Percentiles rank a stretch among this genome's conserved stretches.
Conservation (phyloP, 2,329 filamentous ascomycete genomes). For the Alternaria infectoria region DNA sequence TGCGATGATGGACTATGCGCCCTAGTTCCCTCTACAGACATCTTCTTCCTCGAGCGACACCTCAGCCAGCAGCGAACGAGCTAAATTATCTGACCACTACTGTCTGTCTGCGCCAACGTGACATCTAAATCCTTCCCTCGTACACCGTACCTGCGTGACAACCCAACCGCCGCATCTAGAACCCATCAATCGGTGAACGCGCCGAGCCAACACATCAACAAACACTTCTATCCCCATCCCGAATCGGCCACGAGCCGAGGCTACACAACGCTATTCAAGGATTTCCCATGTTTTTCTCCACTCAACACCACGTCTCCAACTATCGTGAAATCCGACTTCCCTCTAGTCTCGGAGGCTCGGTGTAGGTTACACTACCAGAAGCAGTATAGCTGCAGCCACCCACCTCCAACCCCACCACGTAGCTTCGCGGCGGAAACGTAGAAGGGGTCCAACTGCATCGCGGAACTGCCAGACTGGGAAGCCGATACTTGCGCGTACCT, state of each 20-base stretch:
- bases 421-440: not conserved
- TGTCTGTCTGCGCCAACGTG: not conserved
- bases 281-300: not conserved
- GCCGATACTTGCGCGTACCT: not conserved
- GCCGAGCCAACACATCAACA: not conserved
- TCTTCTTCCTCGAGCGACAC: too few relatives aligned
- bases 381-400: conserved; percentile 2
- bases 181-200: not conserved
- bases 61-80: too few relatives aligned
- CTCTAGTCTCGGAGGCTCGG: not conserved
- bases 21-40: not conserved
- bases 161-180: not conserved
- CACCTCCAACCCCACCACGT: not conserved
- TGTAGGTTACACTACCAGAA: conserved; percentile 12
- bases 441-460: not conserved
- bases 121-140: not conserved
- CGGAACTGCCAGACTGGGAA: not conserved
- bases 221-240: not conserved
- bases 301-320: conserved; percentile 24
- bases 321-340: conserved; percentile 21
- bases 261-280: not conserved
- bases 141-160: not conserved
- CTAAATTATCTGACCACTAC: too few relatives aligned
- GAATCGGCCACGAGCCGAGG: conserved; percentile 5
- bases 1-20: not conserved